phyloP scores from a whole-genome alignment of 805 yeast genomes.

The Torulaspora quercuum region DNA sequence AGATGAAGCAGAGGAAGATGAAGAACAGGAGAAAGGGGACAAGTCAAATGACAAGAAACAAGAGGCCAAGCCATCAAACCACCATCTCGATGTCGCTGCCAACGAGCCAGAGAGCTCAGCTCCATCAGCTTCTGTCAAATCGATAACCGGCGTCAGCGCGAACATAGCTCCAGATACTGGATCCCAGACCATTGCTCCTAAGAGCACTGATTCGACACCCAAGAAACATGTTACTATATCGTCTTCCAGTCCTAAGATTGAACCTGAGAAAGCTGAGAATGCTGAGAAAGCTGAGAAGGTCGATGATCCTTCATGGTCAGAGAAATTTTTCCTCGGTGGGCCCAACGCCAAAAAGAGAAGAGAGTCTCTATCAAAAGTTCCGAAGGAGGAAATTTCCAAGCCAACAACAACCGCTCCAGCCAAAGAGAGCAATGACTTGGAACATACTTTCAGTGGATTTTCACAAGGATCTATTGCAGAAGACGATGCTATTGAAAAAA shows the following conservation, averaged over 20 bases:
- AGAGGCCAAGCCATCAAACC: conserved; percentile 9
- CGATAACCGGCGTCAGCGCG: conserved; percentile 17
- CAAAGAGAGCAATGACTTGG: conserved; percentile 9
- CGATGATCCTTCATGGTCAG: conserved; percentile 10
- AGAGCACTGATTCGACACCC: not conserved
- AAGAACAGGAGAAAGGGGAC: conserved; percentile 6
- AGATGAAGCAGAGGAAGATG: conserved; percentile 17
- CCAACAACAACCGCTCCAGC: not conserved
- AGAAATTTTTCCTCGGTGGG: conserved; percentile 12
- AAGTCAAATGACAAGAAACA: conserved; percentile 1
- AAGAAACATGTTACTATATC: not conserved
- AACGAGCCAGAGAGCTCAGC: conserved; percentile 5
- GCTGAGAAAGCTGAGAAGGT: conserved; percentile 2
- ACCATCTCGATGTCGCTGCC: conserved; percentile 4
- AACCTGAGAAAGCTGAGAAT: not conserved
- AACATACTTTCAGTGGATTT: conserved; percentile 31
- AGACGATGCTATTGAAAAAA: conserved; percentile 8
- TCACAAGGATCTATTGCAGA: conserved; percentile 28
- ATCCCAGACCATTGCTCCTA: not conserved
- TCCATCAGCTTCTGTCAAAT: conserved; percentile 23
- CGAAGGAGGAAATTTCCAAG: not conserved
- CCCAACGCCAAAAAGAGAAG: conserved; percentile 9
- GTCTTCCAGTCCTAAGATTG: too few relatives aligned
- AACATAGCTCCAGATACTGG: conserved; percentile 1
- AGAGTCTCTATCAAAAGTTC: conserved; percentile 4